Conservation (phyloP, 306 rosid genomes). For the Erythrophleum fordii region DNA sequence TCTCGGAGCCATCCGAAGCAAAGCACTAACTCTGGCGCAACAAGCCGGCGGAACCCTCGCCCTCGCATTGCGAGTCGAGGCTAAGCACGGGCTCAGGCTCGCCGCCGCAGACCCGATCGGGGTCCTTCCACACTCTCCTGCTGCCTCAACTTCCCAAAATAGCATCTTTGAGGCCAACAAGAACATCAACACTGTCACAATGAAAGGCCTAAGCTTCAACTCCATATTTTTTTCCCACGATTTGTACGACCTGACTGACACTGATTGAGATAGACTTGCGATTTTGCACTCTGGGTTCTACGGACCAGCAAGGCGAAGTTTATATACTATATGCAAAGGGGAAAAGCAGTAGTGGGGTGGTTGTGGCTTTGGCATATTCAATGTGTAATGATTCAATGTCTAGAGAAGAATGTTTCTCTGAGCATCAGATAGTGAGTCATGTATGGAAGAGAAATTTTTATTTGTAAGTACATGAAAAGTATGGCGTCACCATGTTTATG, state of each 20-base stretch:
- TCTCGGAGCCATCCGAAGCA: conserved; percentile 64
- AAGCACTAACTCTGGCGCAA: conserved; percentile 66
- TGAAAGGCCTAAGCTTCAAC: conserved; percentile 21
- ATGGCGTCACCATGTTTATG: too few species aligned
- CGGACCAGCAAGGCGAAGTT: neutral
- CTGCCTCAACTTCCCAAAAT: conserved; percentile 52
- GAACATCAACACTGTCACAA: conserved; percentile 28
- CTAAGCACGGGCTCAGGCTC: conserved; percentile 76
- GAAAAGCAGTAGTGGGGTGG: conserved; percentile 59
- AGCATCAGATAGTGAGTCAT: neutral
- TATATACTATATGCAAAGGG: conserved; percentile 41
- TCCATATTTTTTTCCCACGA: neutral
- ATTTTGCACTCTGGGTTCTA: conserved; percentile 30
- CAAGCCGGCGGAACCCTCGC: conserved; percentile 72
- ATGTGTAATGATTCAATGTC: conserved; percentile 33
- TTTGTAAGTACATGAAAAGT: neutral
- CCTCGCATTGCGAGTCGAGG: conserved; percentile 54
- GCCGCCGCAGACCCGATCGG: conserved; percentile 82
- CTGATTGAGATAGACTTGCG: neutral
- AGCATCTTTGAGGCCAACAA: conserved; percentile 34
- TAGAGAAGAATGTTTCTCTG: neutral
- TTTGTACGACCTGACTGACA: neutral
- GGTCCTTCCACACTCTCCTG: conserved; percentile 83
- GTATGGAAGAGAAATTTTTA: too few species aligned
- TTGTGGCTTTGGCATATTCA: conserved; percentile 48